phyloP scores from a whole-genome alignment of 345 rosid genomes.

The Pseudoturritis turrita region DNA sequence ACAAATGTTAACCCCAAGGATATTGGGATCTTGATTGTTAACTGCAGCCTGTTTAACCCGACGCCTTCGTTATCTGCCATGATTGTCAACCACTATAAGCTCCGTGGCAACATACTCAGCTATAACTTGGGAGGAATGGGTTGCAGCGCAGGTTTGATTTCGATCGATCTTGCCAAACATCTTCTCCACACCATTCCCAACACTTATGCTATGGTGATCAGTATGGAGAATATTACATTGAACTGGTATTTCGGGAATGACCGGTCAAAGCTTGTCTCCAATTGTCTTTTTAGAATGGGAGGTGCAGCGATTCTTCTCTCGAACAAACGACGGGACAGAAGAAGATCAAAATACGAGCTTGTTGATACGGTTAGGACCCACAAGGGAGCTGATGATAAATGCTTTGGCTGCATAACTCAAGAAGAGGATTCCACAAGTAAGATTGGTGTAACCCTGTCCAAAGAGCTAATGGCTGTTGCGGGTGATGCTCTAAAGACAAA shows the following conservation, averaged over 20 bases:
- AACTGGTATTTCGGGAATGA: constrained; percentile 63
- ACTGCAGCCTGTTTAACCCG: constrained; percentile 58
- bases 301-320: constrained; percentile 55
- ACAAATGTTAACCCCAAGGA: constrained; percentile 44
- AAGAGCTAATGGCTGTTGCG: constrained; percentile 55
- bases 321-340: constrained; percentile 41
- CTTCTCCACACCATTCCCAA: constrained; percentile 46
- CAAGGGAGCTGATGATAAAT: constrained; percentile 53
- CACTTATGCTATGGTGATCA: constrained; percentile 49
- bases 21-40: constrained; percentile 52
- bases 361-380: constrained; percentile 53
- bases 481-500: constrained; percentile 64
- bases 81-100: constrained; percentile 53
- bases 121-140: constrained; percentile 67
- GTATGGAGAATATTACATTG: constrained; percentile 51
- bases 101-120: constrained; percentile 51
- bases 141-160: constrained; percentile 60
- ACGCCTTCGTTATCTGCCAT: constrained; percentile 58
- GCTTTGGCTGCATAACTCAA: constrained; percentile 49
- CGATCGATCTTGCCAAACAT: constrained; percentile 51
- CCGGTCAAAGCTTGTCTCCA: constrained; percentile 51
- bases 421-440: constrained; percentile 47
- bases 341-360: constrained; percentile 49
- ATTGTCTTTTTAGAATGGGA: constrained; percentile 58
- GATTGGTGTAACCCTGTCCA: constrained; percentile 48